Evolutionary conservation across 345 rosid species (phyloP).

Genomic region (Arabidopsis thaliana): TAIR10.1 NC_003075.7:13273501-13274000

Average conservation of each 20-base stretch:
- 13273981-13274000: conserved; percentile 4
- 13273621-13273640: not conserved
- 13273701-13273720: too few species aligned
- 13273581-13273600: conserved; percentile 30
- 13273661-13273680: too few species aligned
- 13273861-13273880: not conserved
- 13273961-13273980: not conserved
- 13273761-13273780: not conserved
- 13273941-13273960: not conserved
- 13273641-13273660: too few species aligned
- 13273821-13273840: not conserved
- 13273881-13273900: not conserved
- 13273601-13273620: conserved; percentile 3
- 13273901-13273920: not conserved
- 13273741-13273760: not conserved
- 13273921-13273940: not conserved
- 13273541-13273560: conserved; percentile 5
- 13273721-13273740: too few species aligned
- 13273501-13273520: conserved; percentile 31
- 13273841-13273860: not conserved
- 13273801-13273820: not conserved
- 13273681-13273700: too few species aligned
- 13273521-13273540: conserved; percentile 38
- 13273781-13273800: not conserved
- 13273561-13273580: conserved; percentile 25